These are phyloP conservation scores for Nicotiana otophora DNA, from an alignment of 257 asterid genomes.

Conservation along the genomic window DNA sequence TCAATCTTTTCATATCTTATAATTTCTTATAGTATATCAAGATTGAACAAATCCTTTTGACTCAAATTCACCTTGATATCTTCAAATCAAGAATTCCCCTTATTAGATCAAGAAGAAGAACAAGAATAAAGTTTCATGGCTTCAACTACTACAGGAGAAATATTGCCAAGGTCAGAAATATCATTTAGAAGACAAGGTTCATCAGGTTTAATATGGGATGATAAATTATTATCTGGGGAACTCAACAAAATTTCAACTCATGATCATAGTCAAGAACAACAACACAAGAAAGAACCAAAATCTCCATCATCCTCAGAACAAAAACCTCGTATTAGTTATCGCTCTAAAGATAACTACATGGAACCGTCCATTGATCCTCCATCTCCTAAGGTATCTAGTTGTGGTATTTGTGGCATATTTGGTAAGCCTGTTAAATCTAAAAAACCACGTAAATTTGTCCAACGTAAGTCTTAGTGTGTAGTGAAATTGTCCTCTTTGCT, in stretches of 20 bases:
- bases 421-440: slow-evolving; percentile 23
- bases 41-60: neutral
- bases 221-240: slow-evolving; percentile 32
- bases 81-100: neutral
- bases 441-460: slow-evolving; percentile 10
- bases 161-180: slow-evolving; percentile 37
- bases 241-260: slow-evolving; percentile 22
- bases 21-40: neutral
- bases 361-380: slow-evolving; percentile 38
- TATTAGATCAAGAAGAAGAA: neutral
- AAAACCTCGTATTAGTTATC: neutral
- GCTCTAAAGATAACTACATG: neutral
- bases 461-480: slow-evolving; percentile 20
- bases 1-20: neutral
- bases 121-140: neutral
- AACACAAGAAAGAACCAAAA: neutral
- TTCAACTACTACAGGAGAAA: neutral
- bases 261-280: neutral
- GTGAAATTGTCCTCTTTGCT: neutral
- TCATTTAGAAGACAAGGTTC: slow-evolving; percentile 52
- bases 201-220: slow-evolving; percentile 49
- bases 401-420: slow-evolving; percentile 36
- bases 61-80: neutral
- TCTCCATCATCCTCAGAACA: neutral
- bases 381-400: slow-evolving; percentile 41